phyloP scores from a whole-genome alignment of 495 filamentous ascomycete species.

The Cercophora newfieldiana region DNA sequence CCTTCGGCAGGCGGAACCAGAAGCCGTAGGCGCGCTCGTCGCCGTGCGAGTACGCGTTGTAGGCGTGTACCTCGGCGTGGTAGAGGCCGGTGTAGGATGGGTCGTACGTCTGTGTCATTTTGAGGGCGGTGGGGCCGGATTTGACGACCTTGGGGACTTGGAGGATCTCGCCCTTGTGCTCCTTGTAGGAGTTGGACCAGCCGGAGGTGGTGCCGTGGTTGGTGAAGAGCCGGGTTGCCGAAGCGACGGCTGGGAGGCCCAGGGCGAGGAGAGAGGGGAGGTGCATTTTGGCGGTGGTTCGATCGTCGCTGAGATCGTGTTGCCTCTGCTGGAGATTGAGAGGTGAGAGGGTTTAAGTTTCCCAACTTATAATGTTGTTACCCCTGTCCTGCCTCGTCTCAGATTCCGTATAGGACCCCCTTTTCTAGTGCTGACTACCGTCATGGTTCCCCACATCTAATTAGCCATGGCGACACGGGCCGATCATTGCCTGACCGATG shows the following conservation, averaged over 20 bases:
- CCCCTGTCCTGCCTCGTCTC: too few relatives aligned
- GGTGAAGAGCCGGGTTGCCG: slow-evolving; percentile 35
- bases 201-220: slow-evolving; percentile 53
- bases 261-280: not conserved
- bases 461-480: too few relatives aligned
- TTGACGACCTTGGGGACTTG: slow-evolving; percentile 50
- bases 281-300: not conserved
- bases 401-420: too few relatives aligned
- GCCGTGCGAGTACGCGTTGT: slow-evolving; percentile 50
- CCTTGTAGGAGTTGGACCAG: slow-evolving; percentile 49
- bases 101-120: slow-evolving; percentile 55
- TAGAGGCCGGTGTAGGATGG: slow-evolving; percentile 50
- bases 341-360: too few relatives aligned
- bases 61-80: slow-evolving; percentile 54
- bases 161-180: slow-evolving; percentile 47
- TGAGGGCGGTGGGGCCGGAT: slow-evolving; percentile 48
- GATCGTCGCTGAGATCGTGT: too few relatives aligned
- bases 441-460: too few relatives aligned
- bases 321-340: too few relatives aligned
- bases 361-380: too few relatives aligned
- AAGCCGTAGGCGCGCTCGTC: slow-evolving; percentile 59
- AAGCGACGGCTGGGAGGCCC: not conserved
- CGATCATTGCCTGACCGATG: too few relatives aligned
- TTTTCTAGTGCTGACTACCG: too few relatives aligned
- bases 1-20: slow-evolving; percentile 49